Percentiles rank a stretch among this genome's conserved stretches.
Conservation (phyloP, 805 yeast genomes). For the Saccharomycopsis sp. region DNA sequence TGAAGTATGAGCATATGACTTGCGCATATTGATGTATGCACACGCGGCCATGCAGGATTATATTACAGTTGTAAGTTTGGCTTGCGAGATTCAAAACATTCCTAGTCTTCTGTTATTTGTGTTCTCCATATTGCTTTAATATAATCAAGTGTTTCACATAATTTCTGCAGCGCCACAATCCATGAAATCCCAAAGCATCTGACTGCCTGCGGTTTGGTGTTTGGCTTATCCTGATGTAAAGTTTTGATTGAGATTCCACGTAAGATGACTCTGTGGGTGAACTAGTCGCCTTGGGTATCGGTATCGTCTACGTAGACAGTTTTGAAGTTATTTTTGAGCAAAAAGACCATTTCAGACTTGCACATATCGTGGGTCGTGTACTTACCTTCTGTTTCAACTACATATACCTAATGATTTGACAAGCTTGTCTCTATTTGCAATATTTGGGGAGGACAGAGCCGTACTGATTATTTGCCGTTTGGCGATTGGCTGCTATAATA, state of each 20-base stretch:
- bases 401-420: slow-evolving; percentile 93
- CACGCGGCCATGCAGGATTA: too few relatives aligned
- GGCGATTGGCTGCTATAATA: background rate
- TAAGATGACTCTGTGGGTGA: slow-evolving; percentile 51
- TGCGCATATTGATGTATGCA: too few relatives aligned
- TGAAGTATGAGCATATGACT: too few relatives aligned
- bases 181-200: slow-evolving; percentile 71
- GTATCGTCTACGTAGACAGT: slow-evolving; percentile 42
- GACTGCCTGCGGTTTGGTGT: slow-evolving; percentile 48
- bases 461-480: background rate
- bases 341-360: background rate
- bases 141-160: too few relatives aligned
- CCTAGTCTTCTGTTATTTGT: too few relatives aligned
- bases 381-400: background rate
- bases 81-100: too few relatives aligned
- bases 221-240: slow-evolving; percentile 72
- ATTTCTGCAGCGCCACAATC: slow-evolving; percentile 36
- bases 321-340: slow-evolving; percentile 26
- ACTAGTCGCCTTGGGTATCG: slow-evolving; percentile 51
- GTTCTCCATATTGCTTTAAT: too few relatives aligned
- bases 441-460: slow-evolving; percentile 60
- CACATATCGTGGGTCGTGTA: background rate
- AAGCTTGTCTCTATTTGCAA: slow-evolving; percentile 98
- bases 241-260: slow-evolving; percentile 41
- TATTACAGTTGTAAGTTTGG: too few relatives aligned